Base-by-base conservation (phyloP, 2,329 filamentous ascomycete species). In the Pseudogymnoascus sp. region DNA sequence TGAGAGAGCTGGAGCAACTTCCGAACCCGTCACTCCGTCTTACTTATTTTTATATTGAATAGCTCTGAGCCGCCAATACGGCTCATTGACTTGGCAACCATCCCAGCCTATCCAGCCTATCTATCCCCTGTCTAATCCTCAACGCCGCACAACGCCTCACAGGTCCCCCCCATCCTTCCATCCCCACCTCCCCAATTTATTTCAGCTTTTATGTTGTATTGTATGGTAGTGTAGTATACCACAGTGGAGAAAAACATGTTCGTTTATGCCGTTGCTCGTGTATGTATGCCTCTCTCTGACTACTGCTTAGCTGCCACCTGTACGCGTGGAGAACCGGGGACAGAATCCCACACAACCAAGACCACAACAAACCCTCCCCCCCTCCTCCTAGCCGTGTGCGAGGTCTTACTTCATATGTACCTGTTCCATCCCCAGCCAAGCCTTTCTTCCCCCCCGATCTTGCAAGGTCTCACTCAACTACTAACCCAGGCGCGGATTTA, bases 1-100 rank as follows among this genome's bases (percentile, higher is more conserved):
- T 1, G 6, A 48, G 27, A 48, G 42, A 18, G 18, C 42, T 48
- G 12, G 7, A 48, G 42, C 42, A 9, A 29, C 42, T n/a, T 48
- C 42, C 25, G 42, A 48, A 48, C 42, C 42, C 42, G 42, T 48
- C 42, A 18, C 18, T 2, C 18, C 18, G 18, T 18, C 18, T 48
- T 29, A 48, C 42, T 48, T 48, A 48, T 48, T 48, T 48, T 48
- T 48, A 48, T 48, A 29, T 48, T 48, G 25, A 48, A 18, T 48
- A 15, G 18, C 29, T 48, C 21, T 48, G 25, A 48, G 42, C 40
- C 40, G 40, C 40, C 40, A 25, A 18, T 45, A 13, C 40, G 12
- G 18, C 18, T 27, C 40, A 45, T 27, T 45, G 10, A 27, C 40
- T 45, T 45, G 40, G 40, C 42, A 48, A 29, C 40, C 40, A 8